Evolutionary conservation across 1,284 basidiomycete species (phyloP).

Genomic region (Amylostereum chailletii): DNA sequence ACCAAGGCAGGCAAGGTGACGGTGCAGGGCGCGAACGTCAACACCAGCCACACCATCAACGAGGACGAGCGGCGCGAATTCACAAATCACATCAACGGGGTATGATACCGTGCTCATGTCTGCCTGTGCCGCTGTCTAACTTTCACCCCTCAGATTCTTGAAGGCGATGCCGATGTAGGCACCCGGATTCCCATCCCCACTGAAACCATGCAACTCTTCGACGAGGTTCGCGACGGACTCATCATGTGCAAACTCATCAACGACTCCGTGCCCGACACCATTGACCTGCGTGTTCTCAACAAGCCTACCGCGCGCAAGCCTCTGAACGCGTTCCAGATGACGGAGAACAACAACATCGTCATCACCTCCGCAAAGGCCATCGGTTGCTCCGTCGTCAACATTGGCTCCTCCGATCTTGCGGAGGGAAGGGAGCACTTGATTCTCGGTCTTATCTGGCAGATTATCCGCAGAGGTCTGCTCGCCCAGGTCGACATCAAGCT

Average conservation of each 20-base stretch:
- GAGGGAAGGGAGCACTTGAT: conserved; percentile 96
- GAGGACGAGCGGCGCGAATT: conserved; percentile 95
- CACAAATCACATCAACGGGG: conserved; percentile 94
- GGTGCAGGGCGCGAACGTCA: conserved; percentile 91
- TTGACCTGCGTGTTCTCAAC: conserved; percentile 97
- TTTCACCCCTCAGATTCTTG: conserved; percentile 59
- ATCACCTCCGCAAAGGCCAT: conserved; percentile 96
- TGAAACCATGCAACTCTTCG: conserved; percentile 98
- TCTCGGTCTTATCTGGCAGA: conserved; percentile 98
- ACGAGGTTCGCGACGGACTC: conserved; percentile 92
- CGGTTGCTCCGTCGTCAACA: conserved; percentile 97
- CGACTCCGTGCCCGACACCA: conserved; percentile 97
- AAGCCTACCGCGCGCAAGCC: conserved; percentile 70
- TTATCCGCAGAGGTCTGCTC: conserved; percentile 91
- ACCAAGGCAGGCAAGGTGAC: conserved; percentile 87
- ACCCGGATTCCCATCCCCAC: conserved; percentile 87
- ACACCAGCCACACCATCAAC: conserved; percentile 96
- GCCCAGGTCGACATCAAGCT: conserved; percentile 97
- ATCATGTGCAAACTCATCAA: conserved; percentile 98
- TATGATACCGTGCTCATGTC: conserved; percentile 24
- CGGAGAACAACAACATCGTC: conserved; percentile 99
- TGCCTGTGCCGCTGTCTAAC: conserved; percentile 4
- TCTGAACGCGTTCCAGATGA: conserved; percentile 96
- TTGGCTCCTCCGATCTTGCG: conserved; percentile 87
- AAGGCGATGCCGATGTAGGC: conserved; percentile 83